These are phyloP conservation scores for Trichomonas tenax DNA, from an alignment of 208 protist species.

Conservation along the genomic window DNA sequence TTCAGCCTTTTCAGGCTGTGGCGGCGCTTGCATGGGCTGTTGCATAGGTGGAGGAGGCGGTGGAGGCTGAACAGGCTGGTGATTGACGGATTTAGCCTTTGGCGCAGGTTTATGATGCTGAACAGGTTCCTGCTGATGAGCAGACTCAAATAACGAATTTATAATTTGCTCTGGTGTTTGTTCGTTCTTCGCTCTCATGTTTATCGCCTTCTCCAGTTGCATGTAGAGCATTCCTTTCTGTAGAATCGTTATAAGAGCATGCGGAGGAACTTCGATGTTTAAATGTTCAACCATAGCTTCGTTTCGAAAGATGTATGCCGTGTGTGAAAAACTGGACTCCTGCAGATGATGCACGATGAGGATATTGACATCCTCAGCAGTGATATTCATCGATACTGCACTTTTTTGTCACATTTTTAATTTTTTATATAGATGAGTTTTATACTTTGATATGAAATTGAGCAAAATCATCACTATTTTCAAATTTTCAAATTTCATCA, in stretches of 20 bases:
- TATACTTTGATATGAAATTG: too few relatives aligned
- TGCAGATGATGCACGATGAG: slow-evolving; percentile 65
- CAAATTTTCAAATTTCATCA: too few relatives aligned
- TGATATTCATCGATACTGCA: not conserved
- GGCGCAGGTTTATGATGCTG: not conserved
- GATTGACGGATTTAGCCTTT: not conserved
- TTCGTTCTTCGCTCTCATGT: not conserved
- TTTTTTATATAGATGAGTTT: not conserved
- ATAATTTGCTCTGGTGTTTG: not conserved
- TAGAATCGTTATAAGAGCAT: not conserved
- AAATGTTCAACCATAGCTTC: not conserved
- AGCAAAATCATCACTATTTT: too few relatives aligned
- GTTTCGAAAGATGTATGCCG: not conserved
- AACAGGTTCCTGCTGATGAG: not conserved
- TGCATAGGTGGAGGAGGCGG: not conserved
- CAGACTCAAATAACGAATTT: not conserved
- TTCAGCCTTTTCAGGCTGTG: not conserved
- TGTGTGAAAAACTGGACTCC: slow-evolving; percentile 45
- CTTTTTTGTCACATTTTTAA: not conserved
- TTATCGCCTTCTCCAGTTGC: not conserved
- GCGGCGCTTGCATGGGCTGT: not conserved
- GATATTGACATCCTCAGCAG: slow-evolving; percentile 66
- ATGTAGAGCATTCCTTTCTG: not conserved
- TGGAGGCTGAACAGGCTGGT: not conserved
- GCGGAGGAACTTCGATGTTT: not conserved